Conservation (phyloP, 768 basidiomycete species). For the Crucibulum laeve region DNA sequence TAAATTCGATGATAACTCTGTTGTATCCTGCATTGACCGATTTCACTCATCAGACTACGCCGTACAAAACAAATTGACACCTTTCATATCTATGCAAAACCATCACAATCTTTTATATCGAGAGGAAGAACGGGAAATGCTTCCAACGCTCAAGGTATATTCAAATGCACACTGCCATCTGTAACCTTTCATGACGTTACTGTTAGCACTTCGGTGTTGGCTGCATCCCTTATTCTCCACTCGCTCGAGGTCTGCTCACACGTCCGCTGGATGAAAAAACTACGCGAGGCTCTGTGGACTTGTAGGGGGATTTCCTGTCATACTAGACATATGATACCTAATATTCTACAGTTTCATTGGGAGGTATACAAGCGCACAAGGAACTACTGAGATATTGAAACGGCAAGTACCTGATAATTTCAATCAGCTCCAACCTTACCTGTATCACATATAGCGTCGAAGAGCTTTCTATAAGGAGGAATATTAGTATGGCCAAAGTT, state of each 20-base stretch:
- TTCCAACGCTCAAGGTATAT: constrained; percentile 49
- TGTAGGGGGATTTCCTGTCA: neutral
- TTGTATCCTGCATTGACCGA: neutral
- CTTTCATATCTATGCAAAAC: constrained; percentile 69
- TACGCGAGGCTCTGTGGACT: constrained; percentile 32
- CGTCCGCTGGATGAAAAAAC: constrained; percentile 37
- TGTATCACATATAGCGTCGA: constrained; percentile 34
- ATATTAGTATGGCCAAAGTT: constrained; percentile 52
- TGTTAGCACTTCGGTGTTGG: constrained; percentile 47
- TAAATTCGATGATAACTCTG: constrained; percentile 13
- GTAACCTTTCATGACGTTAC: neutral
- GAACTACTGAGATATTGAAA: constrained; percentile 29
- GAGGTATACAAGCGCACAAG: constrained; percentile 14
- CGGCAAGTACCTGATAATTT: constrained; percentile 19
- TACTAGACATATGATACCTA: neutral
- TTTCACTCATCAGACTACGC: constrained; percentile 43
- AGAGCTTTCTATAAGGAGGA: constrained; percentile 46
- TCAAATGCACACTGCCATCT: neutral
- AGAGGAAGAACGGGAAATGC: constrained; percentile 62
- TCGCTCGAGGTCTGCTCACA: constrained; percentile 49
- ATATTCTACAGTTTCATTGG: constrained; percentile 6
- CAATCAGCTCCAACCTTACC: neutral
- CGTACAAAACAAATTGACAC: constrained; percentile 48
- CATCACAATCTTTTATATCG: constrained; percentile 56
- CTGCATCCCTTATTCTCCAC: constrained; percentile 56